Evolutionary conservation across 306 rosid species (phyloP).

Genomic region (Myrica gale): DNA sequence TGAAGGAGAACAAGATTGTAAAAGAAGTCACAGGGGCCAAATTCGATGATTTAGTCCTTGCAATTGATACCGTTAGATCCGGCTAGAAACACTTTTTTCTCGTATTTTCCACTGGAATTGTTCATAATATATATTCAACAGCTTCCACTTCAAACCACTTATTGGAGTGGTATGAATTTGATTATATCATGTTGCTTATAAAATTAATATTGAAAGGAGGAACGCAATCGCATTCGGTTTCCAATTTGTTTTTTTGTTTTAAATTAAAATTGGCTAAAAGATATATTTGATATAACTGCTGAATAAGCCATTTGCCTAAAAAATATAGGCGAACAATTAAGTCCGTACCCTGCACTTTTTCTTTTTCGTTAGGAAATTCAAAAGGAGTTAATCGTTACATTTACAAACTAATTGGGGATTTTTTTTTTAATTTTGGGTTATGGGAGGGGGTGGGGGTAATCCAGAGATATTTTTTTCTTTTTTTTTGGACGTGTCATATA

Average conservation of each 20-base stretch:
- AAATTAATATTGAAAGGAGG: constrained; percentile 9
- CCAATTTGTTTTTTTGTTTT: background rate
- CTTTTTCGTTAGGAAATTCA: no score
- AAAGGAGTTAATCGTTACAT: no score
- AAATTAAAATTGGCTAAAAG: background rate
- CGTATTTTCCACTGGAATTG: constrained; percentile 7
- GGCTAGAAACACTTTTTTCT: constrained; percentile 33
- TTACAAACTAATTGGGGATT: no score
- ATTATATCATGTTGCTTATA: background rate
- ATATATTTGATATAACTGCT: no score
- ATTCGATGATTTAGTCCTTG: constrained; percentile 73
- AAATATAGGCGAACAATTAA: no score
- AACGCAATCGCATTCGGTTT: background rate
- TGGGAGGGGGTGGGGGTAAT: no score
- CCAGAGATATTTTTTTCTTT: no score
- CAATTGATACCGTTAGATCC: constrained; percentile 70
- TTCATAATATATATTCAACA: constrained; percentile 19
- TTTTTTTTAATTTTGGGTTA: no score
- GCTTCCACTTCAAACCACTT: constrained; percentile 10
- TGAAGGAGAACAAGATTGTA: constrained; percentile 72
- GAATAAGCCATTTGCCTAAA: no score
- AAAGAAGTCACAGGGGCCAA: constrained; percentile 93
- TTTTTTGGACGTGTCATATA: no score
- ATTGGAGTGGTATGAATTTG: constrained; percentile 28
- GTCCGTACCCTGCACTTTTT: no score